Base-by-base conservation (phyloP, 1,139 yeast genomes). In the Protomyces lactucae-debilis region DNA sequence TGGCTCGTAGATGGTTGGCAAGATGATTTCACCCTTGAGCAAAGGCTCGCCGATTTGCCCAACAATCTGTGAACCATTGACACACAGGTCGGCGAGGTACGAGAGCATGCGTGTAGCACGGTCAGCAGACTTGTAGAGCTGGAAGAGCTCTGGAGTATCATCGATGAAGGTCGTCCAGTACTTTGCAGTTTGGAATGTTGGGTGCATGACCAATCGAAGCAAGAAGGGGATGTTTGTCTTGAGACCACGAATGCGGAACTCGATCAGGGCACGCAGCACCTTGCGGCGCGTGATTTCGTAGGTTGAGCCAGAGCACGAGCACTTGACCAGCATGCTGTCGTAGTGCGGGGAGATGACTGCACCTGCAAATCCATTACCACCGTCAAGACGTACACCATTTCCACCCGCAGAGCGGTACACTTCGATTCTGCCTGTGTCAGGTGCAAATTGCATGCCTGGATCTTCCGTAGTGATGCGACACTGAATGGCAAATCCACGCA, bases 331-430 rank as follows among this genome's bases (percentile, higher is more conserved):
- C 97, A 93, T 89, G 57, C 98, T 92, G 78, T 93, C 99, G 78
- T 93, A 93, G 78, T 91, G 97, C 57, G 99, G 99, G 43, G 97
- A 87, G 70, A 93, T 93, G 70, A 95, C 86, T 39, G 98, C 90
- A 70, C 99, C 99, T n/a, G 97, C 96, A 77, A 91, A 93, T 6
- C 98, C 98, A 75, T 93, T 93, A 78, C 99, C 99, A 80, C 99
- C 99, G 75, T 93, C 99, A 71, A 93, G 82, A 79, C 99, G 86
- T 60, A 93, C 97, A 75, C 99, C 99, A 74, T 93, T 93, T 81
- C 99, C 99, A 79, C 99, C 99, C 48, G 99, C 90, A 46, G 98
- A 91, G 76, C 99, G 85, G 80, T 93, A 93, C 57, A 93, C 99
- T 77, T 93, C 99, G 71, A 93, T 88, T 78, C 93, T 91, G 75